Evolutionary conservation across 2,329 filamentous ascomycete species (phyloP).

Genomic region (Myotisia sp.): DNA sequence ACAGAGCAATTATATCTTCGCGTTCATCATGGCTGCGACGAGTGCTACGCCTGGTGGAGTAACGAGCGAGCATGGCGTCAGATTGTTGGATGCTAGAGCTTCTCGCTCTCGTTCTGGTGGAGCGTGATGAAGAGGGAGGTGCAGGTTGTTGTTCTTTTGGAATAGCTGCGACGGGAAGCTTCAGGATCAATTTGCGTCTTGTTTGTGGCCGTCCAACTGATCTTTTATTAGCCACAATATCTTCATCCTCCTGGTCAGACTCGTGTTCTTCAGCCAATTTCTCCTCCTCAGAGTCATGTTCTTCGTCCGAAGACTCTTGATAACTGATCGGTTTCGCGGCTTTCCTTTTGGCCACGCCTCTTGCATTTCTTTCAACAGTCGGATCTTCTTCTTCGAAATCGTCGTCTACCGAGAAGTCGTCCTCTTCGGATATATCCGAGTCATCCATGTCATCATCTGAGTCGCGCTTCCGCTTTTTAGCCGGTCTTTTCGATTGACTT

Average conservation of each 20-base stretch:
- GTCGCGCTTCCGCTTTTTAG: constrained; percentile 28
- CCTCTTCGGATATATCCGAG: constrained; percentile 14
- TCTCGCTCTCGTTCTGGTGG: constrained; percentile 17
- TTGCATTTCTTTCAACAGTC: constrained; percentile 37
- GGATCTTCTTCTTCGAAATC: constrained; percentile 31
- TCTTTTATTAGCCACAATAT: constrained; percentile 8
- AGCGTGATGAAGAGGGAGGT: constrained; percentile 12
- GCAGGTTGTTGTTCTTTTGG: constrained; percentile 13
- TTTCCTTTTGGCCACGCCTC: constrained; percentile 42
- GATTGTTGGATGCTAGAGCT: constrained; percentile 18
- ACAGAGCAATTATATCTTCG: constrained; percentile 42
- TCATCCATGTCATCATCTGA: constrained; percentile 34
- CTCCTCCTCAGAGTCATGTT: constrained; percentile 17
- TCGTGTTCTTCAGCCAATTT: constrained; percentile 14
- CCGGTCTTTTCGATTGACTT: constrained; percentile 19
- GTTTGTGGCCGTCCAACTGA: neutral
- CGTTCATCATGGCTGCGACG: constrained; percentile 45
- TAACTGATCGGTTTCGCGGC: constrained; percentile 42
- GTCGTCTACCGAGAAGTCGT: constrained; percentile 15
- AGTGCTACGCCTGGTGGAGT: constrained; percentile 38
- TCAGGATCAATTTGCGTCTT: constrained; percentile 7
- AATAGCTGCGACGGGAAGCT: constrained; percentile 9
- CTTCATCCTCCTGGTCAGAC: constrained; percentile 15
- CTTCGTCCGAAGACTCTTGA: constrained; percentile 37
- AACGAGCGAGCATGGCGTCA: constrained; percentile 9